These are phyloP conservation scores for Begonia fuchsioides DNA, from an alignment of 306 rosid genomes.

Conservation along the genomic window DNA sequence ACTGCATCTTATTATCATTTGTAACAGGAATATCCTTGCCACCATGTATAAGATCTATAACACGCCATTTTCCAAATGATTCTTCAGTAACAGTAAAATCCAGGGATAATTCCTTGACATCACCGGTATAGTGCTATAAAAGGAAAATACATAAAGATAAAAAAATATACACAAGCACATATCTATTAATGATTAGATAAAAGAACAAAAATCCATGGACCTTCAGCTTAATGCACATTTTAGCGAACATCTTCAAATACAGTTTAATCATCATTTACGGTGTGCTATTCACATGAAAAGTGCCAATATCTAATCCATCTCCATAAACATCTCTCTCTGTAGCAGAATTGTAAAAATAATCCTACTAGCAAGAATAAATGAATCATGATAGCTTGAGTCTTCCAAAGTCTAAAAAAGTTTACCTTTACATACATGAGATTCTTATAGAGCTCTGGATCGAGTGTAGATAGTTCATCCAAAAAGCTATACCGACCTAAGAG, in stretches of 20 bases:
- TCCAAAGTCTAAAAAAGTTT: conserved; percentile 12
- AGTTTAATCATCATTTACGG: no score
- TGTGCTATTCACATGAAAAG: no score
- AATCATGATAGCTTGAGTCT: background rate
- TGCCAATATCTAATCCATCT: no score
- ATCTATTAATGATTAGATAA: no score
- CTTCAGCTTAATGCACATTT: no score
- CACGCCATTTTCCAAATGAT: conserved; percentile 62
- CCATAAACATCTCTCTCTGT: no score
- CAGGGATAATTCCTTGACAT: conserved; percentile 63
- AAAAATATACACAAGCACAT: background rate
- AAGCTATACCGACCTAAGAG: conserved; percentile 91
- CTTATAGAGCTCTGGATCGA: conserved; percentile 84
- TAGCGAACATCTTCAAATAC: no score
- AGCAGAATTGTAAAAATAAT: no score
- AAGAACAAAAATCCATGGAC: no score
- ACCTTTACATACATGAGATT: conserved; percentile 96
- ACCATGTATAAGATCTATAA: conserved; percentile 77
- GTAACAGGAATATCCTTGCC: conserved; percentile 81
- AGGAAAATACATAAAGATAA: conserved; percentile 7
- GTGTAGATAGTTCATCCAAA: conserved; percentile 90
- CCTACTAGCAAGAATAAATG: no score
- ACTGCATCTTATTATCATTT: conserved; percentile 86
- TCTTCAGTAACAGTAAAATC: conserved; percentile 97
- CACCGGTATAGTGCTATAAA: conserved; percentile 73